phyloP scores from a whole-genome alignment of 208 protist species.

The Acanthamoeba lenticulata region DNA sequence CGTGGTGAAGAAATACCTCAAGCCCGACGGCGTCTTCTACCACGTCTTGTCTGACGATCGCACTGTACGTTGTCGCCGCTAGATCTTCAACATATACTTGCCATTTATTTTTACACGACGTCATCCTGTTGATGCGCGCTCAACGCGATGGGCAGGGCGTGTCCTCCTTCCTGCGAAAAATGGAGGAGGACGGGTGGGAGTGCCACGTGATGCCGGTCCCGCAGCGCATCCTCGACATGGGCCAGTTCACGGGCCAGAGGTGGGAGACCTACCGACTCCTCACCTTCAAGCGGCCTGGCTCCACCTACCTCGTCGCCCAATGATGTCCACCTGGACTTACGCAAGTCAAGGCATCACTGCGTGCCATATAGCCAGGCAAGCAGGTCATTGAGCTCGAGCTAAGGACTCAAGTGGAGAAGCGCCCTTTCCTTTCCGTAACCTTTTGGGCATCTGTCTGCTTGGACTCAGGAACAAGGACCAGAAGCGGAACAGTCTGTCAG shows the following conservation, averaged over 20 bases:
- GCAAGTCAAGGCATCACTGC: no score
- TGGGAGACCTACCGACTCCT: slow-evolving; percentile 34
- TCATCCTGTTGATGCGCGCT: neutral
- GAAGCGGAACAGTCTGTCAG: no score
- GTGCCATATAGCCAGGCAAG: no score
- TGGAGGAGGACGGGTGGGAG: slow-evolving; percentile 48
- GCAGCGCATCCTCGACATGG: neutral
- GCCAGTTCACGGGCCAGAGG: slow-evolving; percentile 16
- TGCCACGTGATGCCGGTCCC: slow-evolving; percentile 1
- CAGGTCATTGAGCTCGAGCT: no score
- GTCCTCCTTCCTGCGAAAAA: slow-evolving; percentile 32
- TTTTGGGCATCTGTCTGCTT: no score
- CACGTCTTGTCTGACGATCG: slow-evolving; percentile 81
- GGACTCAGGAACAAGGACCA: no score
- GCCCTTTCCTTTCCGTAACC: no score
- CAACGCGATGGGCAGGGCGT: neutral
- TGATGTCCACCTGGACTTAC: no score
- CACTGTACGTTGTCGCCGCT: no score
- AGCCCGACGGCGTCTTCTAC: slow-evolving; percentile 80
- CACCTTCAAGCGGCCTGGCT: slow-evolving; percentile 44
- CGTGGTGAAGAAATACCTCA: slow-evolving; percentile 77
- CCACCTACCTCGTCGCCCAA: neutral
- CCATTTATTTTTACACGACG: neutral
- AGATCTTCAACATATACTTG: no score
- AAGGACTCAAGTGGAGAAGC: no score